Conservation (phyloP, 306 rosid genomes). For the Vigna hirtella region DNA sequence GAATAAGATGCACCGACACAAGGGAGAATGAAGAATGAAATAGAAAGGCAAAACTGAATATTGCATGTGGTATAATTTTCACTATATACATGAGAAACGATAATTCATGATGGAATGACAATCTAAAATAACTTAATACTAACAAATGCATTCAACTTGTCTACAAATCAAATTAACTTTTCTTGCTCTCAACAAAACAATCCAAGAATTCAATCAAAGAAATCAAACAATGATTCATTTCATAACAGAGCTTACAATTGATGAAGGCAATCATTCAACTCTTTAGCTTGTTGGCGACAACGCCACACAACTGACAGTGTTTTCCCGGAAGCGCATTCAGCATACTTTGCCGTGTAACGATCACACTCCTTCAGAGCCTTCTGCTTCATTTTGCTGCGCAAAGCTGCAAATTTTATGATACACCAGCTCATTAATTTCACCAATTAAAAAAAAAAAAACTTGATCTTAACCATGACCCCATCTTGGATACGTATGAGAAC, state of each 20-base stretch:
- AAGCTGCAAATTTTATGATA: slow-evolving; percentile 54
- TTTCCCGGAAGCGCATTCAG: slow-evolving; percentile 84
- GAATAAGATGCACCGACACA: slow-evolving; percentile 1
- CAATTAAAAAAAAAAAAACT: not conserved
- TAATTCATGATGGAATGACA: not conserved
- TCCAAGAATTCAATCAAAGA: not conserved
- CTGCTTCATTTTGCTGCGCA: slow-evolving; percentile 95
- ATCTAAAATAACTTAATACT: not conserved
- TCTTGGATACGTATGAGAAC: not conserved
- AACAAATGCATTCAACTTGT: slow-evolving; percentile 6
- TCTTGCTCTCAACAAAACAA: not conserved
- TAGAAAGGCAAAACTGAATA: not conserved
- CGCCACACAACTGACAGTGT: slow-evolving; percentile 84
- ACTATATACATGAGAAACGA: too few species aligned
- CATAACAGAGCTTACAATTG: slow-evolving; percentile 64
- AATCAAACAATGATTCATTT: slow-evolving; percentile 8
- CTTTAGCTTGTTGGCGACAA: slow-evolving; percentile 81
- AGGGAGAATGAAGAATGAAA: not conserved
- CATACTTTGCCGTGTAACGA: slow-evolving; percentile 72
- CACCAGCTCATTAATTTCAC: slow-evolving; percentile 9
- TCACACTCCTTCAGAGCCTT: slow-evolving; percentile 88
- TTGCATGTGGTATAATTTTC: not conserved
- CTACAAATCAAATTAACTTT: not conserved
- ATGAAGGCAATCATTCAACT: slow-evolving; percentile 87
- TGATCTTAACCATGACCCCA: slow-evolving; percentile 1